These are phyloP conservation scores for Solanum bukasovii DNA, from an alignment of 257 asterid species.

Conservation along the genomic window DNA sequence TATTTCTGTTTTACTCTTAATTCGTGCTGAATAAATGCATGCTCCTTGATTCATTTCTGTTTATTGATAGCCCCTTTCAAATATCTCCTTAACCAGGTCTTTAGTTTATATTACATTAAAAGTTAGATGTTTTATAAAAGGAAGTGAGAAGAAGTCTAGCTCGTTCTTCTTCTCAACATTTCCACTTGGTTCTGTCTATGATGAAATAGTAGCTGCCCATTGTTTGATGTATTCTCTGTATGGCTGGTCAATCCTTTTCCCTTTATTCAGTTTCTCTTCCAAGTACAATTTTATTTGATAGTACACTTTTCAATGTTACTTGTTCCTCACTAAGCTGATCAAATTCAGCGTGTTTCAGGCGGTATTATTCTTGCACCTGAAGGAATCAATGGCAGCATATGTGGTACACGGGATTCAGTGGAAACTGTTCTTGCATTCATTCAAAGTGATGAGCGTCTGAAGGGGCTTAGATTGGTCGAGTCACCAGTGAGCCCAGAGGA, in stretches of 20 bases:
- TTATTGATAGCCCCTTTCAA: background rate
- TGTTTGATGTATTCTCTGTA: background rate
- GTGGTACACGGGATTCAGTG: conserved; percentile 64
- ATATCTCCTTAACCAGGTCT: background rate
- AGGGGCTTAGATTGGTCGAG: conserved; percentile 69
- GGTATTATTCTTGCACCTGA: conserved; percentile 97
- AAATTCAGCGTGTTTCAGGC: conserved; percentile 90
- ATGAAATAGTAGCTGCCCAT: background rate
- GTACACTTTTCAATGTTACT: background rate
- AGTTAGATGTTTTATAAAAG: background rate
- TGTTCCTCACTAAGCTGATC: conserved; percentile 66
- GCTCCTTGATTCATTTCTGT: background rate
- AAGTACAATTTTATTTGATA: background rate
- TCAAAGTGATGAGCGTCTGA: conserved; percentile 59
- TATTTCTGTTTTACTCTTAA: background rate
- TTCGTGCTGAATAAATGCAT: background rate
- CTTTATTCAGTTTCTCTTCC: background rate
- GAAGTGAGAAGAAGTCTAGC: background rate
- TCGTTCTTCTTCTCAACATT: background rate
- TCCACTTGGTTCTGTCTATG: background rate
- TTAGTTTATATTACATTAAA: background rate
- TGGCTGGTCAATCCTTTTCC: background rate
- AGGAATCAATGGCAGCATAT: conserved; percentile 95
- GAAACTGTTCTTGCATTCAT: conserved; percentile 67
- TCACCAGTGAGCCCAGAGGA: conserved; percentile 97